Evolutionary conservation across 2,329 filamentous ascomycete species (phyloP).

Genomic region (Penicillium brasilianum): DNA sequence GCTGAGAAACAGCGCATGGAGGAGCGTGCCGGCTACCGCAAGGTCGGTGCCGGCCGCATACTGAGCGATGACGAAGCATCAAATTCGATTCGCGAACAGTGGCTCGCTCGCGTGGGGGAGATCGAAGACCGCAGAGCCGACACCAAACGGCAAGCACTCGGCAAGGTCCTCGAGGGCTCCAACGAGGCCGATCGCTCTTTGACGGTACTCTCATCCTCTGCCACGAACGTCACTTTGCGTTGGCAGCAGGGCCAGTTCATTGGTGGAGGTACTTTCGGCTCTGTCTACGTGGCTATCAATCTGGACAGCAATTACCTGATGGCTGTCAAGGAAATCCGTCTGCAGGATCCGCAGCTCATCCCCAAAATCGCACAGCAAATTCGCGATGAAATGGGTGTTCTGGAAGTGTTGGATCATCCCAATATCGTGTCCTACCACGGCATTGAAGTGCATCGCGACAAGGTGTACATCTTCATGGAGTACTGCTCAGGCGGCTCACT

Average conservation of each 20-base stretch:
- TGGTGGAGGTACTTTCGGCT: slow-evolving; percentile 94
- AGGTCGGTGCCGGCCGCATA: slow-evolving; percentile 75
- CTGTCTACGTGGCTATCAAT: slow-evolving; percentile 96
- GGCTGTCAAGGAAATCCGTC: slow-evolving; percentile 97
- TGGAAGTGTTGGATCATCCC: slow-evolving; percentile 94
- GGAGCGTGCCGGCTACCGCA: slow-evolving; percentile 74
- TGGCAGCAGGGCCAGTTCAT: slow-evolving; percentile 99
- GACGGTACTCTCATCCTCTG: slow-evolving; percentile 89
- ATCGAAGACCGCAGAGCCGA: slow-evolving; percentile 81
- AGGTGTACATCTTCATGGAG: slow-evolving; percentile 99
- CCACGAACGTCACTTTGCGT: slow-evolving; percentile 91
- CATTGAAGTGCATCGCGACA: slow-evolving; percentile 96
- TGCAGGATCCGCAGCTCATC: slow-evolving; percentile 95
- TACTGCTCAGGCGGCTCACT: slow-evolving; percentile 96
- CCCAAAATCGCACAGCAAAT: slow-evolving; percentile 94
- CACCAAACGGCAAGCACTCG: slow-evolving; percentile 83
- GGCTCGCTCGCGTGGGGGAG: slow-evolving; percentile 71
- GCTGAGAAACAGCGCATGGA: slow-evolving; percentile 90
- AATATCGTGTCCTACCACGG: slow-evolving; percentile 98
- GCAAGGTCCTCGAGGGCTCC: slow-evolving; percentile 87
- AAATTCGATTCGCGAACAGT: slow-evolving; percentile 73
- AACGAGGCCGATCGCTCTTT: slow-evolving; percentile 96
- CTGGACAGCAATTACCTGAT: slow-evolving; percentile 94
- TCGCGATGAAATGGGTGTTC: slow-evolving; percentile 92
- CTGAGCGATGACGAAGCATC: slow-evolving; percentile 86